These are phyloP conservation scores for Emmonsiellopsis sp. DNA, from an alignment of 2,329 filamentous ascomycete genomes.

Conservation along the genomic window DNA sequence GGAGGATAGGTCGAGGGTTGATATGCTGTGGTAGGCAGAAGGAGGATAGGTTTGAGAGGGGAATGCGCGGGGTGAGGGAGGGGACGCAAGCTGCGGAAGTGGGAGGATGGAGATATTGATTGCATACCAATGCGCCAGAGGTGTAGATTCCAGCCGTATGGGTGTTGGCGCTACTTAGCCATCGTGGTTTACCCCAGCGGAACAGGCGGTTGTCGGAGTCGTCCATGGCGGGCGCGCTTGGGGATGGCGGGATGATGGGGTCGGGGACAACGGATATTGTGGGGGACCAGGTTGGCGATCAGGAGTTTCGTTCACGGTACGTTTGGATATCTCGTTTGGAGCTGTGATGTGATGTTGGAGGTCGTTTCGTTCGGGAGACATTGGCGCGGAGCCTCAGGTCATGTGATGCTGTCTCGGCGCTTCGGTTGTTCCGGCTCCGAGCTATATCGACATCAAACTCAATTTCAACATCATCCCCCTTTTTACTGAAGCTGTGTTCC, in stretches of 20 bases:
- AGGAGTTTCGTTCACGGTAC: too few species aligned
- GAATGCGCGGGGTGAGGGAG: constrained; percentile 5
- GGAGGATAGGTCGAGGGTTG: neutral
- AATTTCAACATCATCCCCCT: too few species aligned
- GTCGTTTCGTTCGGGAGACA: too few species aligned
- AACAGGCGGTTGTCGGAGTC: constrained; percentile 50
- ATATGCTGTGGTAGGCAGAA: neutral
- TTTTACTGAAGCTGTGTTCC: too few species aligned
- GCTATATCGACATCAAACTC: neutral
- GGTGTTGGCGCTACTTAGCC: constrained; percentile 56
- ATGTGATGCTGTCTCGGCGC: neutral
- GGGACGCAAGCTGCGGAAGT: neutral
- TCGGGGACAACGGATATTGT: neutral
- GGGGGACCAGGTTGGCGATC: too few species aligned
- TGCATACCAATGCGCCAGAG: constrained; percentile 53
- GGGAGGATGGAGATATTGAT: constrained; percentile 3
- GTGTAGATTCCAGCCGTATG: constrained; percentile 57
- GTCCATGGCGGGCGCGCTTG: constrained; percentile 21
- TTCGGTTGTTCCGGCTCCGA: neutral
- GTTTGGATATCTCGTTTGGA: too few species aligned
- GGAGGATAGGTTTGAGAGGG: constrained; percentile 1
- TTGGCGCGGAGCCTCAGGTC: neutral
- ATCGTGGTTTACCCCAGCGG: constrained; percentile 57
- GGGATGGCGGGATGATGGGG: neutral
- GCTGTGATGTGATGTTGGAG: neutral